Evolutionary conservation across 345 rosid genomes (phyloP).

Genomic region (Lepidium sativum): DNA sequence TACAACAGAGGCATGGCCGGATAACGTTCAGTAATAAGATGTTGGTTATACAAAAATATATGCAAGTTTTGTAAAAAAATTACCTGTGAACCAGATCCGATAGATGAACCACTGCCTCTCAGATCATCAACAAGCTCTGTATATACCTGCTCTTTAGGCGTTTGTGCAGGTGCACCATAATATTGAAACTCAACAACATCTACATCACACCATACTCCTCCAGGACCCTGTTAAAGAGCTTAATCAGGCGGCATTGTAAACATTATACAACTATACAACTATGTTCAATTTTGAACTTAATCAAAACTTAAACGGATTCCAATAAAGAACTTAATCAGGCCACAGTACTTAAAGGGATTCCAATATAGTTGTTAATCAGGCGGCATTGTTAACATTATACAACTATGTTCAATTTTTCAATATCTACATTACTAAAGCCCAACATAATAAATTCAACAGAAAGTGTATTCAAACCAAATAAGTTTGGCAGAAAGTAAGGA

Average conservation of each 20-base stretch:
- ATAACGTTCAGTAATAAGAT: background rate
- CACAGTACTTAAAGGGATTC: too few species aligned
- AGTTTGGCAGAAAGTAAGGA: background rate
- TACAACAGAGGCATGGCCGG: constrained; percentile 5
- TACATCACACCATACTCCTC: constrained; percentile 86
- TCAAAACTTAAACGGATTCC: too few species aligned
- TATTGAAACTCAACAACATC: constrained; percentile 80
- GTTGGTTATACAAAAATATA: background rate
- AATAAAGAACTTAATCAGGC: too few species aligned
- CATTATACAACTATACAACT: background rate
- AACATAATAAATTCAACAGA: background rate
- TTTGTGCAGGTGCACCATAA: constrained; percentile 71
- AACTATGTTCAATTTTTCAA: background rate
- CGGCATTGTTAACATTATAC: background rate
- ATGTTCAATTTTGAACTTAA: too few species aligned
- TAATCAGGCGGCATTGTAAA: background rate
- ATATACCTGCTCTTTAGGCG: constrained; percentile 71
- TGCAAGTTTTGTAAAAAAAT: background rate
- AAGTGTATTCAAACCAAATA: background rate
- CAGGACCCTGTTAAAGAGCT: constrained; percentile 52
- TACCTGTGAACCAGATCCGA: constrained; percentile 85
- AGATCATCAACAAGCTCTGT: constrained; percentile 68
- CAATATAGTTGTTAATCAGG: too few species aligned
- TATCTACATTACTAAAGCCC: background rate
- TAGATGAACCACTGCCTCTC: constrained; percentile 62